Conservation (phyloP, 225 moss, liverwort and hornwort genomes). For the Bryoerythrophyllum caledonicum region DNA sequence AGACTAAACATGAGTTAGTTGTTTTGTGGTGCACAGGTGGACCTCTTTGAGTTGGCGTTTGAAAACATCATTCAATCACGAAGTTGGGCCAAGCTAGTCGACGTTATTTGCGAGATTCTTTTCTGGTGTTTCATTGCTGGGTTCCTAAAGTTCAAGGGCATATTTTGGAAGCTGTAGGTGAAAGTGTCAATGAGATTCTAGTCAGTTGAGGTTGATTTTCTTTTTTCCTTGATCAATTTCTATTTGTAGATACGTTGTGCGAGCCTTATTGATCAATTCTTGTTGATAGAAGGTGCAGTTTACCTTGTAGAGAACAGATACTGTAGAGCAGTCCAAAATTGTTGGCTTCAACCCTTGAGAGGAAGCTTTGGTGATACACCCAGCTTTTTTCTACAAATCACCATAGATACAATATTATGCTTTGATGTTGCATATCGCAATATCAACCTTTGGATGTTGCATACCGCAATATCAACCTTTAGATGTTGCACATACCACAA, state of each 20-base stretch:
- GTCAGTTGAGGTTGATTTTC: constrained; percentile 24
- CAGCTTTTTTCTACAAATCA: no score
- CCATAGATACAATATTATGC: no score
- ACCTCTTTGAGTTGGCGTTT: constrained; percentile 27
- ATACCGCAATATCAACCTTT: no score
- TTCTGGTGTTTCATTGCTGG: constrained; percentile 45
- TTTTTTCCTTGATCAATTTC: neutral
- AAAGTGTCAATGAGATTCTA: neutral
- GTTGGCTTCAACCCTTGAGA: no score
- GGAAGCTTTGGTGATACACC: no score
- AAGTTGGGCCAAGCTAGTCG: constrained; percentile 39
- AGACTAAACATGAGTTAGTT: constrained; percentile 18
- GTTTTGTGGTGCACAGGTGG: constrained; percentile 38
- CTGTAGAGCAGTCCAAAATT: neutral
- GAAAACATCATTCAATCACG: constrained; percentile 34
- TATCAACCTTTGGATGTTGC: no score
- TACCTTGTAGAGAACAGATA: neutral
- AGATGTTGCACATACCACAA: no score
- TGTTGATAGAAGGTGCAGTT: neutral
- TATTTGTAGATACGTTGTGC: constrained; percentile 6
- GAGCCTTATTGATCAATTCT: constrained; percentile 13
- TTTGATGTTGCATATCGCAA: no score
- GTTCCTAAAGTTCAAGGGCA: constrained; percentile 22
- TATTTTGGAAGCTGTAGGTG: constrained; percentile 54
- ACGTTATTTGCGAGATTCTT: constrained; percentile 44